Evolutionary conservation across 495 filamentous ascomycete species (phyloP), one percentile per base, ranked within the genome.

Genomic region (Podospora comata): DNA sequence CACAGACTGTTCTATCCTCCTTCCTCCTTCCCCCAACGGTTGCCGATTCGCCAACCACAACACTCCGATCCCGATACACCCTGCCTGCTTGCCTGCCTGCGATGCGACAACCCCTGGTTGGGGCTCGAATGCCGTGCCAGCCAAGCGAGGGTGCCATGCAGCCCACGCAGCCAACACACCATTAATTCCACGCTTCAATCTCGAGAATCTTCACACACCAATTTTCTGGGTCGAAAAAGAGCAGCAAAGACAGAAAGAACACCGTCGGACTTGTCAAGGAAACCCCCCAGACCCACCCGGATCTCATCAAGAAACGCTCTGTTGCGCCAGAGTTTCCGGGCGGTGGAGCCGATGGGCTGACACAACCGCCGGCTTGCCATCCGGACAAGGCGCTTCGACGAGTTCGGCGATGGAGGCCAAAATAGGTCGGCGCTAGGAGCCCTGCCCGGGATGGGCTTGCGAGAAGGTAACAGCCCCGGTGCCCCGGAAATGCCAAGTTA

Each of bases 401-500:
- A 48, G 39, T 48, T 48, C 39, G 39, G 39, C 9, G 39, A 48
- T 48, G 39, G 39, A 48, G 39, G 39, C 39, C 9, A 48, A 48
- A 48, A 48, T 48, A 48, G 39, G 39, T 48, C 39, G 9, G 39
- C 39, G 39, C 39, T 48, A 48, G 39, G 39, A 48, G 39, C 5
- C 5, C 23, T 58, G 55, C 55, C 55, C 23, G 55, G 55, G 55
- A 58, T 58, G n/a, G n/a, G 55, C 55, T 13, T 58, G 55, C 55
- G 23, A 58, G 5, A 58, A 5, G 5, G n/a, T 58, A 19, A n/a
- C 55, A 58, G 55, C n/a, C n/a, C 55, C 23, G 59, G 59, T 27
- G 28, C 59, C 59, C 59, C 59, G 61, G 61, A 63, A 48, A 44
- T 16, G 20, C 60, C 18, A 62, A 62, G 23, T 62, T 62, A 3